Base-by-base conservation (phyloP, 1,284 basidiomycete genomes). In the Wolfiporia cocos region DNA sequence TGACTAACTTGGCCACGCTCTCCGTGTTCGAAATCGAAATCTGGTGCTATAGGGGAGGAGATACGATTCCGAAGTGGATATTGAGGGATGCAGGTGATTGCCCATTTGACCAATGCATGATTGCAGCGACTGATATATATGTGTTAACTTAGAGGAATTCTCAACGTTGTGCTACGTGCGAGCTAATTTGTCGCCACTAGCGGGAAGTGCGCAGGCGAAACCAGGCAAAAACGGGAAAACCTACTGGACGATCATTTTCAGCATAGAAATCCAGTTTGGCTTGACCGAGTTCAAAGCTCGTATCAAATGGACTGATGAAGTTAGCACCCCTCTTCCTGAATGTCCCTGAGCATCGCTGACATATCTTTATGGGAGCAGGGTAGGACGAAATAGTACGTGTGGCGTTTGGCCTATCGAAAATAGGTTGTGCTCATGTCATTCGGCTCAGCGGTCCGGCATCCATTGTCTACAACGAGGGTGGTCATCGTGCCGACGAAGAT, bases 221-320 rank as follows among this genome's bases (percentile, higher is more conserved):
- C 58, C 63, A 5, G 78, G 82, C 1, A 73, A 62, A 49, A 73
- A 71, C 35, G 80, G 80, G 37, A 82, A 77, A 63, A 77, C 69
- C 11, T 87, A 86, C 50, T 86, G 82, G 82, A 85, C 81, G 17
- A 86, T 86, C 46, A 78, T 86, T 17, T 87, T 86, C 59, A 82
- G 80, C 26, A 78, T 88, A 26, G 85, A 87, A 57, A 86, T 88
- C 43, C 82, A 86, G 56, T 87, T 87, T 48, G 85, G 85, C 30
- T 56, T 86, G 49, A 87, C 84, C 1, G 85, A 88, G 61, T 86
- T 87, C 65, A 81, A 69, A 57, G 82, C 85, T 1, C 71, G 85
- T 41, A 86, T 87, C 47, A 87, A 86, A 59, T 87, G 84, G 85
- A 70, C 78, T 34, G 84, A 87, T 54, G 77, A 82, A 54, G 83